These are phyloP conservation scores for Lentinula aciculospora DNA, from an alignment of 768 basidiomycete genomes.

Conservation along the genomic window DNA sequence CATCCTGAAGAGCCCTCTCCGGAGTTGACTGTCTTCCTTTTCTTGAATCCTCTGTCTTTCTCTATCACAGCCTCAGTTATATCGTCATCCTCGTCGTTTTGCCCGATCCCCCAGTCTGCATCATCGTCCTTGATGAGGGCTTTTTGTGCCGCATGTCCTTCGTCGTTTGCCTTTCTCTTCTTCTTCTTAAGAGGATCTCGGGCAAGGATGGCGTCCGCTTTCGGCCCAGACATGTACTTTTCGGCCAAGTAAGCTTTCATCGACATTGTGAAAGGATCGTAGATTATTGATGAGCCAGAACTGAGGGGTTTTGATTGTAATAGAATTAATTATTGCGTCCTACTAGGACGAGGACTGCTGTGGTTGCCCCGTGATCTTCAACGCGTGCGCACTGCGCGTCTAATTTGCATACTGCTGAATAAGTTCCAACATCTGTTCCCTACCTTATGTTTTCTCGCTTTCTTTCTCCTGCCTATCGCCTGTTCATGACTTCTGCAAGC, in stretches of 20 bases:
- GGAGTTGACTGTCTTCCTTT: conserved; percentile 39
- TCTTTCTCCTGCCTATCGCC: not conserved
- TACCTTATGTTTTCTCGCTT: not conserved
- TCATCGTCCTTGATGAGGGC: conserved; percentile 66
- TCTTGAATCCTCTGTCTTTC: conserved; percentile 76
- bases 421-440: not conserved
- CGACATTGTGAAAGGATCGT: too few species aligned
- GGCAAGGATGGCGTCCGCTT: conserved; percentile 91
- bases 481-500: conserved; percentile 1
- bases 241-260: conserved; percentile 84
- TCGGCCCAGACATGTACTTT: conserved; percentile 95
- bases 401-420: not conserved
- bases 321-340: too few species aligned
- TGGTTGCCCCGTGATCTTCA: conserved; percentile 13
- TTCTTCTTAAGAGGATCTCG: conserved; percentile 57
- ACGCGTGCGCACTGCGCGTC: not conserved
- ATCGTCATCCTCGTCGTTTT: conserved; percentile 51
- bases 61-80: conserved; percentile 61
- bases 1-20: conserved; percentile 48
- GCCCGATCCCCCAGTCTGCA: conserved; percentile 61
- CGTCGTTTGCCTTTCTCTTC: conserved; percentile 53
- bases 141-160: conserved; percentile 15
- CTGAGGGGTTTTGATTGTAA: not conserved
- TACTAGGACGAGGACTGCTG: conserved; percentile 27
- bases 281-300: too few species aligned